These are phyloP conservation scores for Albatrellus sp. DNA, from an alignment of 1,284 basidiomycete genomes.

Conservation along the genomic window DNA sequence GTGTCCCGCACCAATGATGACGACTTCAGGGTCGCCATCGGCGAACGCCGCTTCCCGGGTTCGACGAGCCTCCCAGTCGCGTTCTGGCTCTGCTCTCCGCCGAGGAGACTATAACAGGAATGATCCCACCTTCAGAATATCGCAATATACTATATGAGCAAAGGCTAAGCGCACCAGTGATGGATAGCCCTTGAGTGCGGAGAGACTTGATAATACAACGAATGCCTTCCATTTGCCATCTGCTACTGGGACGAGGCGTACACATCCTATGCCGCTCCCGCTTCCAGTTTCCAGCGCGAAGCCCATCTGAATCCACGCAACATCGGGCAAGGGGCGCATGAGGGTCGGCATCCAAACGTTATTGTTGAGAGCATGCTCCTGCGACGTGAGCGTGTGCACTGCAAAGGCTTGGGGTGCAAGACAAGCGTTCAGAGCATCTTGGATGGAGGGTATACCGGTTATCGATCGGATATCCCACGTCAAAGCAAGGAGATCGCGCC, in stretches of 20 bases:
- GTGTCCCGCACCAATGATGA: conserved; percentile 58
- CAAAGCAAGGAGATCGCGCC: conserved; percentile 49
- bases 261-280: conserved; percentile 37
- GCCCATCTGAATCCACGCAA: conserved; percentile 44
- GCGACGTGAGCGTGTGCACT: conserved; percentile 16
- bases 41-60: conserved; percentile 22
- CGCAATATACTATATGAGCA: neutral
- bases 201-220: conserved; percentile 44
- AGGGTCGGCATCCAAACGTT: conserved; percentile 19
- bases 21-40: conserved; percentile 28
- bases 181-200: conserved; percentile 38
- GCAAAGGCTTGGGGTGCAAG: conserved; percentile 25
- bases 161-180: conserved; percentile 22
- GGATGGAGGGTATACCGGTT: conserved; percentile 28
- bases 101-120: conserved; percentile 8
- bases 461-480: conserved; percentile 61
- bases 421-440: conserved; percentile 30
- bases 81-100: conserved; percentile 25
- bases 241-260: conserved; percentile 41
- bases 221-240: conserved; percentile 45
- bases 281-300: conserved; percentile 45
- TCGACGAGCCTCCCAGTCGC: conserved; percentile 27
- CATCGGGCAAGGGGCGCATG: conserved; percentile 36
- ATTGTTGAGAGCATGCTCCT: conserved; percentile 14
- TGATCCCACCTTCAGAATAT: neutral